Conservation (phyloP, 2,329 filamentous ascomycete species). For the Stachybotrys chartarum region DNA sequence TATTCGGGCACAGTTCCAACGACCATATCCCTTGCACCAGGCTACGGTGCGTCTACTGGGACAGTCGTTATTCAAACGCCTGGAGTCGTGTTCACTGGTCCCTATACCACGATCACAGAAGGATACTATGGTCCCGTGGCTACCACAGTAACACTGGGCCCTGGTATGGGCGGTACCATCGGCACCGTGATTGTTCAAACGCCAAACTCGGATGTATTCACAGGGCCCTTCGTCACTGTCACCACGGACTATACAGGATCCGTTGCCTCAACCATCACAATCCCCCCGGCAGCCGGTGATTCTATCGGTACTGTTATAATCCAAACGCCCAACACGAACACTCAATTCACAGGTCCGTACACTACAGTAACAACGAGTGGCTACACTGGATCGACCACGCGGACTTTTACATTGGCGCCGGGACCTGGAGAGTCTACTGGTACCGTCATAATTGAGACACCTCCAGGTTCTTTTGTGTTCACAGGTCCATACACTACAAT, state of each 20-base stretch:
- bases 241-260: neutral
- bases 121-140: neutral
- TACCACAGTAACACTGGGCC: neutral
- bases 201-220: slow-evolving; percentile 5
- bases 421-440: neutral
- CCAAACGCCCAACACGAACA: neutral
- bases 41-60: neutral
- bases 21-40: neutral
- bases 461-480: neutral
- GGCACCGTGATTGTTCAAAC: slow-evolving; percentile 9
- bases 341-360: neutral
- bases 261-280: neutral
- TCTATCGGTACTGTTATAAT: neutral
- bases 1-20: neutral
- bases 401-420: neutral
- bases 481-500: neutral
- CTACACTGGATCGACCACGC: neutral
- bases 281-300: neutral
- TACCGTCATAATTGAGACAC: neutral
- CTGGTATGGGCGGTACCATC: neutral
- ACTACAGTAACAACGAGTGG: neutral
- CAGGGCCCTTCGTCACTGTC: slow-evolving; percentile 5
- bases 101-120: neutral
- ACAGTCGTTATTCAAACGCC: neutral
- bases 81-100: neutral